Evolutionary conservation across 2,329 filamentous ascomycete species (phyloP).

Genomic region (Sclerotinia spermophila): DNA sequence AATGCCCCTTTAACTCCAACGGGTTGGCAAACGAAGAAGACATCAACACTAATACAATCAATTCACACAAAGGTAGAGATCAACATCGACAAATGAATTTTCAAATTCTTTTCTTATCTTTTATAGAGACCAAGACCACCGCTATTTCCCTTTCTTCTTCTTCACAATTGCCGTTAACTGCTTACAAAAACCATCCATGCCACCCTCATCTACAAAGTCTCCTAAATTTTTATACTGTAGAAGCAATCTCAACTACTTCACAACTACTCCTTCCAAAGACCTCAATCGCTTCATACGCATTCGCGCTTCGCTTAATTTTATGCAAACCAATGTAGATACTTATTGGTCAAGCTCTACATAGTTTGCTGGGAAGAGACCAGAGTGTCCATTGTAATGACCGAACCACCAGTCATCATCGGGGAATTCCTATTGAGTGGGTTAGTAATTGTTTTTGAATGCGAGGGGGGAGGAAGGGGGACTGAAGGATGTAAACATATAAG

Average conservation of each 20-base stretch:
- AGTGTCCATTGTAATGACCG: constrained; percentile 66
- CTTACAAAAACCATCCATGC: neutral
- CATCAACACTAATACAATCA: neutral
- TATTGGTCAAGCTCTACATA: constrained; percentile 55
- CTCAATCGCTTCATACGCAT: neutral
- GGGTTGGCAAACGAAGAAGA: neutral
- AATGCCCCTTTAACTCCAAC: neutral
- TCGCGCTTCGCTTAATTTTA: neutral
- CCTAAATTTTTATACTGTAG: constrained; percentile 2
- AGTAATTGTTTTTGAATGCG: constrained; percentile 8
- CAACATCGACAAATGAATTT: neutral
- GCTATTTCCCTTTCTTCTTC: neutral
- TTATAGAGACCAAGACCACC: constrained; percentile 2
- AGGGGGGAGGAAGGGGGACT: neutral
- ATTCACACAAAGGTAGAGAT: neutral
- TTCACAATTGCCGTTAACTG: neutral
- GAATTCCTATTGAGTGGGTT: constrained; percentile 63
- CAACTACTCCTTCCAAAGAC: neutral
- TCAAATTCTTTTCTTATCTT: neutral
- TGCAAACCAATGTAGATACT: neutral
- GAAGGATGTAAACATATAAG: neutral
- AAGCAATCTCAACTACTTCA: neutral
- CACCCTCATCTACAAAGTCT: constrained; percentile 12
- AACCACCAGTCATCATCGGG: constrained; percentile 99
- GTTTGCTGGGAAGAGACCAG: constrained; percentile 79